phyloP scores from a whole-genome alignment of 331 rosid species.

The Quercus phellos region DNA sequence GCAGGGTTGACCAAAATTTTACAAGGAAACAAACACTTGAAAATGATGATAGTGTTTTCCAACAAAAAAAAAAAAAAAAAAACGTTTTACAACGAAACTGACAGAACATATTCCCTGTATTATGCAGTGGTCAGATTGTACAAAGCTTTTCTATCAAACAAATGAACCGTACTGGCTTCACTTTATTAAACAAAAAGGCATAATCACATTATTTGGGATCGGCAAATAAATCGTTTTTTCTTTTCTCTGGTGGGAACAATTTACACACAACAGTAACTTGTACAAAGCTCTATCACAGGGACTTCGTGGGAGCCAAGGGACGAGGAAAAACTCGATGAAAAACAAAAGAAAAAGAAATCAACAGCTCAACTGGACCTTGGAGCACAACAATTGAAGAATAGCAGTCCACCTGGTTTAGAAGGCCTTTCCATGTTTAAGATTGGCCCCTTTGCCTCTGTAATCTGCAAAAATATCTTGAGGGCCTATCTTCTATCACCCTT shows the following conservation, averaged over 20 bases:
- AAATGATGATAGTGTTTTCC: no score
- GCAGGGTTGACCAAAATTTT: no score
- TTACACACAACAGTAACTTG: conserved; percentile 38
- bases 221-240: conserved; percentile 24
- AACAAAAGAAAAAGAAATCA: conserved; percentile 4
- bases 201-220: conserved; percentile 23
- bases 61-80: no score
- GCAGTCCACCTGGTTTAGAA: conserved; percentile 23
- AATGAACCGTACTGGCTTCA: conserved; percentile 10
- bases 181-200: conserved; percentile 15
- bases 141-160: conserved; percentile 15
- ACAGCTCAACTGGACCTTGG: conserved; percentile 15
- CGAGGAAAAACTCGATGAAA: neutral
- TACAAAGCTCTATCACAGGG: conserved; percentile 29
- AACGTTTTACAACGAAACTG: neutral
- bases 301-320: conserved; percentile 7
- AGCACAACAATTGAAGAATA: conserved; percentile 31
- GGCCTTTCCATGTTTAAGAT: conserved; percentile 20
- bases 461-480: conserved; percentile 7
- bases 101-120: neutral
- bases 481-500: conserved; percentile 43
- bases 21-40: no score
- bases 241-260: conserved; percentile 16
- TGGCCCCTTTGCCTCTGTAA: conserved; percentile 13
- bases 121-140: neutral